A percentile compares a stretch with the other conserved stretches of the same genome.
Conservation (phyloP, 2,329 filamentous ascomycete genomes). For the Calonectria pteridis region DNA sequence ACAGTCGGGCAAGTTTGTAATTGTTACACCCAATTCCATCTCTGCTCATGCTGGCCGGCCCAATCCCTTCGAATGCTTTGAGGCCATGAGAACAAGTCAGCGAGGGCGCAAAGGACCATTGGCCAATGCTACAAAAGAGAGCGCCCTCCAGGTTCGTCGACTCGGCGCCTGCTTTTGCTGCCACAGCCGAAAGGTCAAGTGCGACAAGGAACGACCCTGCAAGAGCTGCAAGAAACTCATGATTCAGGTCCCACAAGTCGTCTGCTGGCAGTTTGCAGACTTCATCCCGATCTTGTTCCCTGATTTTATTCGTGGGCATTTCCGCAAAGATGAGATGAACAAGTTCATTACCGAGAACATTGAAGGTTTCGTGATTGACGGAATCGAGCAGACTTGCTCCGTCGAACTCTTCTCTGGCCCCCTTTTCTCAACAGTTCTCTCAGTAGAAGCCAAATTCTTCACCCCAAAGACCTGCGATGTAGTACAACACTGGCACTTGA, state of each 20-base stretch:
- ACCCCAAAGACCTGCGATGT: constrained; percentile 61
- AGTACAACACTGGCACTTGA: constrained; percentile 65
- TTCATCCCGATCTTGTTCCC: constrained; percentile 67
- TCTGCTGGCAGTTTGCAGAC: constrained; percentile 72
- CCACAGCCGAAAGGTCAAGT: constrained; percentile 70
- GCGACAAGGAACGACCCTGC: constrained; percentile 67
- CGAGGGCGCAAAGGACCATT: constrained; percentile 69
- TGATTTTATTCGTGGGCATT: constrained; percentile 63
- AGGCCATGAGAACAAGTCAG: constrained; percentile 64
- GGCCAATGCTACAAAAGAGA: constrained; percentile 66
- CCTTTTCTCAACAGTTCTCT: constrained; percentile 58
- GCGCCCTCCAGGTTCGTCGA: constrained; percentile 66
- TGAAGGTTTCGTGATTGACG: constrained; percentile 56
- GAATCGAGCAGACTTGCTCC: constrained; percentile 55
- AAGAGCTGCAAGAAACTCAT: constrained; percentile 68
- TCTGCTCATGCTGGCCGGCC: constrained; percentile 62
- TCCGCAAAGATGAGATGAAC: constrained; percentile 63
- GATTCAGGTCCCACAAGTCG: constrained; percentile 62
- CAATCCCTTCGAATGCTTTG: constrained; percentile 68
- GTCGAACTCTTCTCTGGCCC: constrained; percentile 64
- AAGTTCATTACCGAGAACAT: constrained; percentile 64
- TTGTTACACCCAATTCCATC: constrained; percentile 67
- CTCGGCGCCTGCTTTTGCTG: constrained; percentile 71
- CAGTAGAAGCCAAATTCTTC: constrained; percentile 66
- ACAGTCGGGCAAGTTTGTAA: constrained; percentile 63